A percentile compares a stretch with the other conserved stretches of the same genome.
phyloP scores from a whole-genome alignment of 257 asterid species.

The Plantago ovata region DNA sequence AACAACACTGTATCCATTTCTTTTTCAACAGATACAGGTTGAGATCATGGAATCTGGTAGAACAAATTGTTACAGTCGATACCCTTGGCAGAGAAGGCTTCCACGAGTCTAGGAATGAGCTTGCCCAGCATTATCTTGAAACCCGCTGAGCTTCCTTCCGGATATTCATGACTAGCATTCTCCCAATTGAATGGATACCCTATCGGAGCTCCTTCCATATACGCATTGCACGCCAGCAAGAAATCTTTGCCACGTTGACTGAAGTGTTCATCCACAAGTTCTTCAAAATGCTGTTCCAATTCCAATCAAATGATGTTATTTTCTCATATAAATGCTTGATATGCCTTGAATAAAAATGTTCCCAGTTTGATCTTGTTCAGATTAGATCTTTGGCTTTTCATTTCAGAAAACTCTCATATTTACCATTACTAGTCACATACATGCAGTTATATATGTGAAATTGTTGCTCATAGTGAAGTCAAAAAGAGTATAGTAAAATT shows the following conservation, averaged over 20 bases:
- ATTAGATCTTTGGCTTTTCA: neutral
- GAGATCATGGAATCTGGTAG: conserved; percentile 22
- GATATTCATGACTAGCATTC: conserved; percentile 30
- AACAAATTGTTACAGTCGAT: conserved; percentile 40
- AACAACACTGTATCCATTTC: neutral
- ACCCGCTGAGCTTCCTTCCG: conserved; percentile 68
- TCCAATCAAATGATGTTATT: neutral
- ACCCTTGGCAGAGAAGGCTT: conserved; percentile 65
- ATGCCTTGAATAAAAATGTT: neutral
- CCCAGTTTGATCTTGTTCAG: neutral
- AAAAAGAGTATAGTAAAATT: conserved; percentile 5
- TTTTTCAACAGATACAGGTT: neutral
- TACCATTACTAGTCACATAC: neutral
- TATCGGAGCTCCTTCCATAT: conserved; percentile 74
- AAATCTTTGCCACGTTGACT: conserved; percentile 42
- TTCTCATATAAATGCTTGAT: neutral
- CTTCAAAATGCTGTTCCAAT: conserved; percentile 78
- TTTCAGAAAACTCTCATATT: neutral
- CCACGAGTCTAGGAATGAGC: conserved; percentile 67
- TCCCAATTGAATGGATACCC: conserved; percentile 43
- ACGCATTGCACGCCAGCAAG: conserved; percentile 64
- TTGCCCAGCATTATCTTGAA: conserved; percentile 85
- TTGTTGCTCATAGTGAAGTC: neutral
- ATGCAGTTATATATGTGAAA: neutral
- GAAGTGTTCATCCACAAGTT: conserved; percentile 76